Evolutionary conservation across 2,329 filamentous ascomycete genomes (phyloP).

Genomic region (Chrysosporium keratinophilum): DNA sequence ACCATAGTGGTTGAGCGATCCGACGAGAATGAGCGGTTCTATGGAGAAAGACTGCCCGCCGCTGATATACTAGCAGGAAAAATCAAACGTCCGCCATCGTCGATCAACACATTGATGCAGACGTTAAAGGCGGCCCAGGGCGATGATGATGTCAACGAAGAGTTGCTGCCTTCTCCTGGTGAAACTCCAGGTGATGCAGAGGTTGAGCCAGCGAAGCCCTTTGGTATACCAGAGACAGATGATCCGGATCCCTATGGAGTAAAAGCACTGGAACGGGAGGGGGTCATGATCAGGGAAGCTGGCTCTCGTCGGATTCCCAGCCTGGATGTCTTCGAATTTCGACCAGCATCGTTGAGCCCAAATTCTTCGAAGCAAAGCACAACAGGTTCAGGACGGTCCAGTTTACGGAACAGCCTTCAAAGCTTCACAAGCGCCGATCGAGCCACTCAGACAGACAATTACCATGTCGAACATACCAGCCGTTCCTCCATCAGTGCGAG

Average conservation of each 20-base stretch:
- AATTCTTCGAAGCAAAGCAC: slow-evolving; percentile 53
- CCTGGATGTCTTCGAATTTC: slow-evolving; percentile 74
- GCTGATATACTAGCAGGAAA: slow-evolving; percentile 55
- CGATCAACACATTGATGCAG: slow-evolving; percentile 57
- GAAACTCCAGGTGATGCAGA: slow-evolving; percentile 69
- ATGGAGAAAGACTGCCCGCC: slow-evolving; percentile 55
- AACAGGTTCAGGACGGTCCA: slow-evolving; percentile 52
- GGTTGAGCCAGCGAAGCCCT: slow-evolving; percentile 44
- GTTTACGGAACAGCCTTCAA: slow-evolving; percentile 59
- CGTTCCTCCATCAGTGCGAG: slow-evolving; percentile 10
- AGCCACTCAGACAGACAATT: slow-evolving; percentile 58
- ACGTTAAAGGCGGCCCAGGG: slow-evolving; percentile 84
- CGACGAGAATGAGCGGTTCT: slow-evolving; percentile 84
- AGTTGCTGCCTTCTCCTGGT: slow-evolving; percentile 53
- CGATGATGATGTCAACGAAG: slow-evolving; percentile 61
- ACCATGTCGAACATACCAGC: slow-evolving; percentile 1
- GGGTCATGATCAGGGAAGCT: slow-evolving; percentile 83
- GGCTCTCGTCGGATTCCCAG: slow-evolving; percentile 62
- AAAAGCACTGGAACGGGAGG: slow-evolving; percentile 78
- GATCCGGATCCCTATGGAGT: slow-evolving; percentile 92
- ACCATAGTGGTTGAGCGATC: slow-evolving; percentile 74
- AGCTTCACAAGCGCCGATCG: slow-evolving; percentile 51
- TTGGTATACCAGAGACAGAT: slow-evolving; percentile 66
- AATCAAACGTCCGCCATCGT: slow-evolving; percentile 45
- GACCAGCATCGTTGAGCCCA: slow-evolving; percentile 65